Evolutionary conservation across 352 stramenopile genomes (phyloP).

Genomic region (Pythium sp.): DNA sequence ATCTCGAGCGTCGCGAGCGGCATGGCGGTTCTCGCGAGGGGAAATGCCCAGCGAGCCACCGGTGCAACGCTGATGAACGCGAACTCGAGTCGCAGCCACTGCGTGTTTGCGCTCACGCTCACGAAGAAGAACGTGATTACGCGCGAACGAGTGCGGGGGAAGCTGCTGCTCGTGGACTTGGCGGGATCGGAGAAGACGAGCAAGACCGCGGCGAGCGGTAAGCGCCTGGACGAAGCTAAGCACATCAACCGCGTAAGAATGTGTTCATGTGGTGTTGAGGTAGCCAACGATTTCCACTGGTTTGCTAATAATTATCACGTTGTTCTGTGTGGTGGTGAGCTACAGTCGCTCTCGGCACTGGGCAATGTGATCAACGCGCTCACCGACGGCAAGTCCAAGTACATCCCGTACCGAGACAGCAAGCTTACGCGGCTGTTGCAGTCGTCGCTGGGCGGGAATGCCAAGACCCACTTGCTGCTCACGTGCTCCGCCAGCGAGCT

Average conservation of each 20-base stretch:
- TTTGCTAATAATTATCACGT: not conserved
- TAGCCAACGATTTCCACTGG: not conserved
- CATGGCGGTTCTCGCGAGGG: slow-evolving; percentile 35
- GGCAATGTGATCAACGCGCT: slow-evolving; percentile 73
- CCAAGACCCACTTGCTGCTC: slow-evolving; percentile 84
- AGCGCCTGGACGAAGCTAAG: slow-evolving; percentile 67
- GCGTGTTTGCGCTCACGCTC: slow-evolving; percentile 58
- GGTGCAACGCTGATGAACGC: slow-evolving; percentile 55
- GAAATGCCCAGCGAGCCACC: slow-evolving; percentile 34
- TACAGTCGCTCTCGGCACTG: slow-evolving; percentile 65
- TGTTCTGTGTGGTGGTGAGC: not conserved
- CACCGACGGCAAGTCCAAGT: slow-evolving; percentile 32
- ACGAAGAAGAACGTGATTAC: slow-evolving; percentile 24
- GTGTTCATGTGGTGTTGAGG: too few species aligned
- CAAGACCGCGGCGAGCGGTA: slow-evolving; percentile 49
- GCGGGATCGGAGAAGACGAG: slow-evolving; percentile 64
- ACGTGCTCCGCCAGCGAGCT: slow-evolving; percentile 38
- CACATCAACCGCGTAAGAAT: slow-evolving; percentile 61
- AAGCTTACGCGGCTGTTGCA: slow-evolving; percentile 90
- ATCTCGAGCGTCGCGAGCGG: slow-evolving; percentile 27
- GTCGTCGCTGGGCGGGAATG: slow-evolving; percentile 83
- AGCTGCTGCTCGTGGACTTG: slow-evolving; percentile 65
- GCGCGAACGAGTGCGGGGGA: slow-evolving; percentile 11
- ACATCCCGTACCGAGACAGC: slow-evolving; percentile 84
- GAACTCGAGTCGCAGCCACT: slow-evolving; percentile 68